phyloP scores from a whole-genome alignment of 2,329 filamentous ascomycete genomes.

The Fusarium illudens region DNA sequence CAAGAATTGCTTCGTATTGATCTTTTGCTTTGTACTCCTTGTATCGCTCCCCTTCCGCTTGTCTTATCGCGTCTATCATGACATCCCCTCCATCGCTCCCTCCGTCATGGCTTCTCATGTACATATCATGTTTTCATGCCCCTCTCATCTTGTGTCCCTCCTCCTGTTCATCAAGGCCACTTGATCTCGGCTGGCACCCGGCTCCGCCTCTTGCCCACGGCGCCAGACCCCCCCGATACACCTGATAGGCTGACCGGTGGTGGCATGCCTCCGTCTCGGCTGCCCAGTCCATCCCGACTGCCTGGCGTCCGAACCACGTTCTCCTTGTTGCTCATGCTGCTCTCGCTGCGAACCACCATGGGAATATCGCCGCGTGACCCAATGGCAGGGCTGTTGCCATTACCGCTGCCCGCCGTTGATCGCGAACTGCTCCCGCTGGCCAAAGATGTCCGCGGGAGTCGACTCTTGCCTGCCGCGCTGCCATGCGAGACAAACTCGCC shows the following conservation, averaged over 20 bases:
- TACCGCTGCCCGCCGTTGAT: conserved; percentile 24
- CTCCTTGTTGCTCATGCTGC: conserved; percentile 53
- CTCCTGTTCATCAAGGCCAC: conserved; percentile 33
- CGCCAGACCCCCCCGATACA: conserved; percentile 25
- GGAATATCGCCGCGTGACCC: conserved; percentile 38
- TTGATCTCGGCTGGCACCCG: conserved; percentile 41
- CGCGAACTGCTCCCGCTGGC: conserved; percentile 39
- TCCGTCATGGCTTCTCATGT: conserved; percentile 11
- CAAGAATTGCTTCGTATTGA: conserved; percentile 19
- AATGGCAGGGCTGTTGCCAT: conserved; percentile 24
- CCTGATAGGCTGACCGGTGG: conserved; percentile 26
- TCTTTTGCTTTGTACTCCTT: conserved; percentile 10
- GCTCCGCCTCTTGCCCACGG: conserved; percentile 38
- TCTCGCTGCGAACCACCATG: conserved; percentile 50
- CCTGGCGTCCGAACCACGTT: conserved; percentile 42
- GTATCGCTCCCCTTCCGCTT: conserved; percentile 2
- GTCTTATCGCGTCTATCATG: conserved; percentile 23
- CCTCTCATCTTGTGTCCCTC: conserved; percentile 1
- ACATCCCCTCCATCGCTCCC: neutral
- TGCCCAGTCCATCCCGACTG: conserved; percentile 38
- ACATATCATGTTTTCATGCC: conserved; percentile 10
- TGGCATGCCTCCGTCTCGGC: conserved; percentile 31
- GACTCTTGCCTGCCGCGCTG: conserved; percentile 47
- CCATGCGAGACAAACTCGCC: conserved; percentile 48
- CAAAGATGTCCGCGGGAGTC: conserved; percentile 51